A percentile compares a stretch with the other conserved stretches of the same genome.
These are phyloP conservation scores for Pseudocohnilembus persalinus DNA, from an alignment of 169 alveolate species.

Conservation along the genomic window DNA sequence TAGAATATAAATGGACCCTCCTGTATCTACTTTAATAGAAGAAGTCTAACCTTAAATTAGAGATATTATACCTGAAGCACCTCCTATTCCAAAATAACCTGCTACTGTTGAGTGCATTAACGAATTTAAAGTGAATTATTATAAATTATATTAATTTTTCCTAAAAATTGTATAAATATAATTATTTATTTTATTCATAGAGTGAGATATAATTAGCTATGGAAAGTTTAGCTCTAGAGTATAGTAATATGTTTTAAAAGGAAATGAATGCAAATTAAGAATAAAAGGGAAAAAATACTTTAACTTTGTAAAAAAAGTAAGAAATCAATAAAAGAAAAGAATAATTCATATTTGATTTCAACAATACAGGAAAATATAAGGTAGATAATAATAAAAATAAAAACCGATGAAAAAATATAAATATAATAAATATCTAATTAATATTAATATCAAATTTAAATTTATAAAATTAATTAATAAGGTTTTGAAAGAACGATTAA, in stretches of 20 bases:
- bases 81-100: constrained; percentile 30
- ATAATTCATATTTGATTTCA: constrained; percentile 37
- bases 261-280: constrained; percentile 25
- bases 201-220: constrained; percentile 26
- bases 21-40: constrained; percentile 21
- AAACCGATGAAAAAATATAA: too few species aligned
- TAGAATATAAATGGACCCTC: constrained; percentile 12
- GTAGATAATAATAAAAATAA: neutral
- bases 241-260: constrained; percentile 31
- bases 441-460: too few species aligned
- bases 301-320: constrained; percentile 29
- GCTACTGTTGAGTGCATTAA: constrained; percentile 30
- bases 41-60: constrained; percentile 27
- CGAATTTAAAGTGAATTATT: constrained; percentile 22
- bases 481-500: constrained; percentile 44
- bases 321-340: constrained; percentile 34
- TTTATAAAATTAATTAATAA: too few species aligned
- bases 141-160: too few species aligned
- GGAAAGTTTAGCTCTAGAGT: constrained; percentile 46
- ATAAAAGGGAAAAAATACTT: constrained; percentile 16
- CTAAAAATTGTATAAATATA: too few species aligned
- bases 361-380: constrained; percentile 44
- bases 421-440: too few species aligned
- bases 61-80: constrained; percentile 43
- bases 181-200: neutral